Evolutionary conservation across 805 yeast species (phyloP).

Genomic region (Priceomyces fermenticarens): DNA sequence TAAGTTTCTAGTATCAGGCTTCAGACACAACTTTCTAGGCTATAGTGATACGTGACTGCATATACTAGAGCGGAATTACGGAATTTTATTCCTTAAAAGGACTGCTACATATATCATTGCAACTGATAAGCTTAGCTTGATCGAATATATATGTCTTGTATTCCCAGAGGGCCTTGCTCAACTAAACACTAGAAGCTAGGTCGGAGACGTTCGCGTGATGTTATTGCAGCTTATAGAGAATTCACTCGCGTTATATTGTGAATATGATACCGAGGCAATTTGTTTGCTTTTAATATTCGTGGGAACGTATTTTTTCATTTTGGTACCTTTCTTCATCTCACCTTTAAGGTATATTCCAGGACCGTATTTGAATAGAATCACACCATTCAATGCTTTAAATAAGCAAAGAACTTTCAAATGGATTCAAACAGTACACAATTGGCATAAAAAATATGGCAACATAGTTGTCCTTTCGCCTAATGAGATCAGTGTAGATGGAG

Average conservation of each 20-base stretch:
- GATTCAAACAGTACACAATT: slow-evolving; percentile 37
- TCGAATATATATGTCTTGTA: too few relatives aligned
- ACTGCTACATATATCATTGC: too few relatives aligned
- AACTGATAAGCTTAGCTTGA: too few relatives aligned
- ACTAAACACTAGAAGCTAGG: too few relatives aligned
- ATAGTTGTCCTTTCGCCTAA: slow-evolving; percentile 60
- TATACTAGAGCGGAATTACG: too few relatives aligned
- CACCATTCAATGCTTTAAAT: slow-evolving; percentile 31
- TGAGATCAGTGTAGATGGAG: slow-evolving; percentile 57
- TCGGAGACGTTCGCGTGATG: not conserved
- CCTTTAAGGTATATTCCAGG: slow-evolving; percentile 58
- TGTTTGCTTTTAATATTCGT: not conserved
- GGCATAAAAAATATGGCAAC: slow-evolving; percentile 59
- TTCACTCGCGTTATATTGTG: not conserved
- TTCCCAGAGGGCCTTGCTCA: too few relatives aligned
- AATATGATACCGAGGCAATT: not conserved
- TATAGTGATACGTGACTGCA: too few relatives aligned
- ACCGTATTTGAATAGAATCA: slow-evolving; percentile 49
- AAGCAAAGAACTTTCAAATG: slow-evolving; percentile 46
- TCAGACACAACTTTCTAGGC: too few relatives aligned
- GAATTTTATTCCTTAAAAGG: too few relatives aligned
- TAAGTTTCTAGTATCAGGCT: too few relatives aligned
- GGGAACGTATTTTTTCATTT: slow-evolving; percentile 25
- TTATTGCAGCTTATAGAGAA: not conserved
- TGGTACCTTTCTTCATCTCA: slow-evolving; percentile 47